phyloP scores from a whole-genome alignment of 345 rosid species.

The Ceriops tagal region DNA sequence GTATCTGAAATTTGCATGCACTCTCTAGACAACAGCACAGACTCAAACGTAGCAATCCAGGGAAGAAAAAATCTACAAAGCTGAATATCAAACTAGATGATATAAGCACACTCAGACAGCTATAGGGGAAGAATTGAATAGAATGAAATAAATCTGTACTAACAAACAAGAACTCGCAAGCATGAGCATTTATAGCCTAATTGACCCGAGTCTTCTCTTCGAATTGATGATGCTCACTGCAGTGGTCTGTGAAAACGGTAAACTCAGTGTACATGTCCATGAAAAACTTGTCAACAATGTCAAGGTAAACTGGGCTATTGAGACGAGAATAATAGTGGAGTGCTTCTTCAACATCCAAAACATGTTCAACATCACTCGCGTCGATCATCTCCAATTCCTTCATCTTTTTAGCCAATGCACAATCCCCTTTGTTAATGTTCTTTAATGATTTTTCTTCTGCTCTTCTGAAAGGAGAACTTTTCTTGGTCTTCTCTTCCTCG shows the following conservation, averaged over 20 bases:
- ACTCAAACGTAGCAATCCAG: not conserved
- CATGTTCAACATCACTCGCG: conserved; percentile 65
- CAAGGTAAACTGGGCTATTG: conserved; percentile 74
- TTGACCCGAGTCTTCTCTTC: conserved; percentile 44
- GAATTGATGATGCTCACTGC: conserved; percentile 37
- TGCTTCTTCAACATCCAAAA: conserved; percentile 77
- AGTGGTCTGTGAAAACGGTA: conserved; percentile 47
- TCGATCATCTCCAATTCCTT: conserved; percentile 81
- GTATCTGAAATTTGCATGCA: conserved; percentile 4
- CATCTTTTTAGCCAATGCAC: conserved; percentile 68
- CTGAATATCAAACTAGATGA: conserved; percentile 5
- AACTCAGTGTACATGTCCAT: conserved; percentile 72
- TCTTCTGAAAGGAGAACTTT: conserved; percentile 19
- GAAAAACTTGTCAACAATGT: conserved; percentile 82
- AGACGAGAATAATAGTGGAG: conserved; percentile 76
- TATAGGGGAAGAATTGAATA: conserved; percentile 7
- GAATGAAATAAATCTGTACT: conserved; percentile 13
- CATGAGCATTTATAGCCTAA: conserved; percentile 34
- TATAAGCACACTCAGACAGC: conserved; percentile 7
- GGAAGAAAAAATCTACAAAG: not conserved
- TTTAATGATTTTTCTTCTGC: conserved; percentile 17
- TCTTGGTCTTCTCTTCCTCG: conserved; percentile 29
- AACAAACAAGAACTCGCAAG: conserved; percentile 19
- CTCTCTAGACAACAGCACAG: not conserved
- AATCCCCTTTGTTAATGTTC: conserved; percentile 31